phyloP scores from a whole-genome alignment of 257 asterid genomes.

The Oldenlandia corymbosa region DNA sequence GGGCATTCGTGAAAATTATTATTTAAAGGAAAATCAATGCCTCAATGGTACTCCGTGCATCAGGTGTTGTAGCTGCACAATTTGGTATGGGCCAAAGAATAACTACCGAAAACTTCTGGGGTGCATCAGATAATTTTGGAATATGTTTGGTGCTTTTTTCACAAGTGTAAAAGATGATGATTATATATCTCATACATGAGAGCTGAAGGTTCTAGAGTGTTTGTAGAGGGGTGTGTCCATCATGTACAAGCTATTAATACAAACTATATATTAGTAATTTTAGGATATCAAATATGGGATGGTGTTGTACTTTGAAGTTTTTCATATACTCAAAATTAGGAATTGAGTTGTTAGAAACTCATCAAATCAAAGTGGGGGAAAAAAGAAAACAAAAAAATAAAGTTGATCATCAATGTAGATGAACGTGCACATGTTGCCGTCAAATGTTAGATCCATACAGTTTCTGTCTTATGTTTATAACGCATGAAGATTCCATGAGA shows the following conservation, averaged over 20 bases:
- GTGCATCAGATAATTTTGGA: slow-evolving; percentile 3
- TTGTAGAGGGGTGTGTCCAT: slow-evolving; percentile 4
- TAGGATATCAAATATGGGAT: not conserved
- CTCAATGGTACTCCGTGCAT: slow-evolving; percentile 6
- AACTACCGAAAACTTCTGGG: not conserved
- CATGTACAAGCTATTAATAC: slow-evolving; percentile 10
- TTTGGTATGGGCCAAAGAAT: not conserved
- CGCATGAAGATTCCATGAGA: not conserved
- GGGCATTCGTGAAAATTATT: not conserved
- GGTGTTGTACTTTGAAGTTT: not conserved
- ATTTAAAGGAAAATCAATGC: not conserved
- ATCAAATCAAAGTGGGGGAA: not conserved
- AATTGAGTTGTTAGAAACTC: slow-evolving; percentile 1
- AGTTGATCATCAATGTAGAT: not conserved
- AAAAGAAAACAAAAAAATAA: not conserved
- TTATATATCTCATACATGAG: not conserved
- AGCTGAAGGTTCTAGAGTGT: not conserved
- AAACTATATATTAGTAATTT: slow-evolving; percentile 1
- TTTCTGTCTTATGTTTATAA: not conserved
- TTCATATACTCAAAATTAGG: not conserved
- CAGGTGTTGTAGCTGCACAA: not conserved
- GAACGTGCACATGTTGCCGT: not conserved
- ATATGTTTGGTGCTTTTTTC: not conserved
- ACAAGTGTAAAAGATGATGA: not conserved
- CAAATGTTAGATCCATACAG: too few species aligned